phyloP scores from a whole-genome alignment of 371 early-diverging fungal genomes.

The Coemansia sp. region DNA sequence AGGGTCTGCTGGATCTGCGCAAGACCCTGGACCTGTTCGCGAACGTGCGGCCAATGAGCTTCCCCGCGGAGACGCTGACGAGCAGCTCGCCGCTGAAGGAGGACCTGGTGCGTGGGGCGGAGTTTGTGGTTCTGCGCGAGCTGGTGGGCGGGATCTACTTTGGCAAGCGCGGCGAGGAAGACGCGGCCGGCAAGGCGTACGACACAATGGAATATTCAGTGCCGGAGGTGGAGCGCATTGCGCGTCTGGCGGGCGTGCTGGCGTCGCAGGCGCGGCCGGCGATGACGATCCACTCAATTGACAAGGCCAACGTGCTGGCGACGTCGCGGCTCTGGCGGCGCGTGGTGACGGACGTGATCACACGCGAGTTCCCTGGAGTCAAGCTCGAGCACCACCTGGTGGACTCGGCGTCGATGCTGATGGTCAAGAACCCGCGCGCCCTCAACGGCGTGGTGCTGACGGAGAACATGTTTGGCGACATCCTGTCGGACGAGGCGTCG shows the following conservation, averaged over 20 bases:
- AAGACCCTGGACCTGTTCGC: constrained; percentile 90
- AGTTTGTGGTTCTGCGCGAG: constrained; percentile 92
- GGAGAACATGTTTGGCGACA: constrained; percentile 98
- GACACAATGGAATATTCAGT: constrained; percentile 91
- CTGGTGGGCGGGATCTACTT: constrained; percentile 97
- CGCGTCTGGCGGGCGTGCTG: constrained; percentile 86
- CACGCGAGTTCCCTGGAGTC: constrained; percentile 83
- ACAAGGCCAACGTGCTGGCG: constrained; percentile 97
- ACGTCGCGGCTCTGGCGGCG: constrained; percentile 95
- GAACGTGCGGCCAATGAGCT: constrained; percentile 91
- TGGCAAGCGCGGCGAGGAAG: constrained; percentile 87
- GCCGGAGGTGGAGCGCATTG: constrained; percentile 87
- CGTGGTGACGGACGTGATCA: constrained; percentile 83
- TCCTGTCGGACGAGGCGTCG: constrained; percentile 91
- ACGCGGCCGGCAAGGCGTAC: constrained; percentile 76
- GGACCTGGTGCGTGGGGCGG: constrained; percentile 82
- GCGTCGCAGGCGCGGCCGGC: constrained; percentile 76
- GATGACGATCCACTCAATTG: constrained; percentile 87
- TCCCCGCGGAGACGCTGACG: constrained; percentile 83
- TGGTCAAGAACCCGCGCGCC: constrained; percentile 85
- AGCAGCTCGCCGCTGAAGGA: constrained; percentile 86
- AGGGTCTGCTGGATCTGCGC: constrained; percentile 88
- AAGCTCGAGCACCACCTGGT: constrained; percentile 84
- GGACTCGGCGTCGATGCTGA: constrained; percentile 95
- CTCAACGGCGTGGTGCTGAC: constrained; percentile 95